Base-by-base conservation (phyloP, 225 moss, liverwort and hornwort species). In the Pseudisothecium myosuroides region DNA sequence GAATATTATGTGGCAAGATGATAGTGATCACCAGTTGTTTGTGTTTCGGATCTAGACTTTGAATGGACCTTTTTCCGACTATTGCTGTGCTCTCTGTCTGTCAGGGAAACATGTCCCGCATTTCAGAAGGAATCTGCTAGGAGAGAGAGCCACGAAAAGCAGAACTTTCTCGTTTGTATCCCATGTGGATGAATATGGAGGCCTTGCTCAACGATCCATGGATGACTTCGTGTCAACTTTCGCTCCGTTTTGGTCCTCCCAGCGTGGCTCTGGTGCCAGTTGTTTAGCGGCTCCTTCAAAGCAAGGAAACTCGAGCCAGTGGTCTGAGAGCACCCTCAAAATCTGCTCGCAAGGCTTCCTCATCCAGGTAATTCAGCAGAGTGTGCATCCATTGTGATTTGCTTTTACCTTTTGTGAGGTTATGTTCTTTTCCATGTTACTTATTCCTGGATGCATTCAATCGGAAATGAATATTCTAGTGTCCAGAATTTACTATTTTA, bases 151-250 rank as follows among this genome's bases (percentile, higher is more conserved):
- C 19, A 80, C 82, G 77, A 93, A 93, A 84, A 89, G 83, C 80
- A 88, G 83, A 84, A 81, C 55, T 64, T 90, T 93, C 74, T 90
- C 94, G 60, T 92, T 90, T 82, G 89, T 95, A 49, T 93, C 93
- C 61, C 95, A 95, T 91, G 93, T 95, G 87, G 90, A 91, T 81
- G 93, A 91, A 54, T 95, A 93, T 80, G 94, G 92, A 76, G 89
- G 91, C 32, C 92, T 95, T 83, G 95, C 95, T n/a, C 93, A 95
- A 87, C 88, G 92, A 84, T 95, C 95, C n/a, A 95, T 95, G 94
- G 95, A 95, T 79, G 93, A 92, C 73, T 95, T 95, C 55, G 94
- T 95, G 74, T 94, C 95, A 27, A 84, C 93, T 50, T 79, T 94
- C 64, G 91, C 93, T 59, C 95, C 95, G 69, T 95, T 93, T 88